phyloP scores from a whole-genome alignment of 805 yeast genomes.

The Yarrowia keelungensis region DNA sequence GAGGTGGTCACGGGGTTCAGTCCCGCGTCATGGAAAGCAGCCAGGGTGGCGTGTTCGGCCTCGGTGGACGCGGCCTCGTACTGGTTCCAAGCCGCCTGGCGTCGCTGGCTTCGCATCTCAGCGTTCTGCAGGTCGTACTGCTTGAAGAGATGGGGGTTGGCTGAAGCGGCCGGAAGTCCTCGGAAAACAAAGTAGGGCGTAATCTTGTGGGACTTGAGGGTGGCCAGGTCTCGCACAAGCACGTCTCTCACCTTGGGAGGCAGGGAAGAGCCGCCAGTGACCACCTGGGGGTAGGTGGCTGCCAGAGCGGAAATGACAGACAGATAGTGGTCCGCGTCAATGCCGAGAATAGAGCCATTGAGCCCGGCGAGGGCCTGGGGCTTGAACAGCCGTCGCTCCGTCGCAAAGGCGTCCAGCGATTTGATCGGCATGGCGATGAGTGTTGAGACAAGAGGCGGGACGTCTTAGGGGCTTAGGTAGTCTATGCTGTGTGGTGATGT shows the following conservation, averaged over 20 bases:
- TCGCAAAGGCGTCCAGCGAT: slow-evolving; percentile 70
- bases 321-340: slow-evolving; percentile 82
- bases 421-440: slow-evolving; percentile 50
- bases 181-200: slow-evolving; percentile 82
- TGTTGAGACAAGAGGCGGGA: slow-evolving; percentile 28
- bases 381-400: slow-evolving; percentile 69
- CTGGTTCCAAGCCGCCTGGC: slow-evolving; percentile 52
- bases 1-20: slow-evolving; percentile 37
- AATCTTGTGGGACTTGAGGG: slow-evolving; percentile 65
- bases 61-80: slow-evolving; percentile 51
- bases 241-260: slow-evolving; percentile 67
- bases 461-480: slow-evolving; percentile 26
- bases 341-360: slow-evolving; percentile 74
- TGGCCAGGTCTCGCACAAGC: slow-evolving; percentile 65
- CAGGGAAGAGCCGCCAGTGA: slow-evolving; percentile 46
- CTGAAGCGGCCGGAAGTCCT: slow-evolving; percentile 61
- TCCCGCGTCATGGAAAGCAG: slow-evolving; percentile 46
- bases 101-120: slow-evolving; percentile 41
- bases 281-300: slow-evolving; percentile 28
- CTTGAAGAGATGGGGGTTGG: slow-evolving; percentile 45
- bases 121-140: slow-evolving; percentile 39
- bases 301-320: slow-evolving; percentile 54
- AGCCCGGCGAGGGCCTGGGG: slow-evolving; percentile 69
- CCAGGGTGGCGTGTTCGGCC: slow-evolving; percentile 42
- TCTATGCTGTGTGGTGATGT: slow-evolving; percentile 34